Evolutionary conservation across 305 asterid species (phyloP).

Genomic region (Fraxinus xanthoxyloides): DNA sequence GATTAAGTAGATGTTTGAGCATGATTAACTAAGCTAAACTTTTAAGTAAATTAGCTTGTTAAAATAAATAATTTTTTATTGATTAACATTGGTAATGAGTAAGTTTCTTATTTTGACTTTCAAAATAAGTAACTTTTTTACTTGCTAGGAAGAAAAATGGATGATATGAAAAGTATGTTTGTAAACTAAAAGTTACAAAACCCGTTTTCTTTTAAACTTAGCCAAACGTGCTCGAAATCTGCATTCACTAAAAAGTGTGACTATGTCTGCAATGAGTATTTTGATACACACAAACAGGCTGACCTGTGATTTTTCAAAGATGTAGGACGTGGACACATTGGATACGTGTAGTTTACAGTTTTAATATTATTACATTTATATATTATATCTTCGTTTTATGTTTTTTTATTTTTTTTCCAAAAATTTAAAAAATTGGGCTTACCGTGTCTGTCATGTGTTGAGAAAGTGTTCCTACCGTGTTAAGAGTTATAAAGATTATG

Average conservation of each 20-base stretch:
- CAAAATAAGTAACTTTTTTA: neutral
- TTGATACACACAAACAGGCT: neutral
- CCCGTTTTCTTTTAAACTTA: neutral
- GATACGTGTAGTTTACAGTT: neutral
- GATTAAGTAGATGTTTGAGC: neutral
- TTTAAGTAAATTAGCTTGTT: neutral
- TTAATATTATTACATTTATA: too few relatives aligned
- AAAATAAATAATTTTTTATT: neutral
- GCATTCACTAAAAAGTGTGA: neutral
- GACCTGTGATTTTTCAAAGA: neutral
- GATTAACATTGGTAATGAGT: neutral
- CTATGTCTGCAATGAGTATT: neutral
- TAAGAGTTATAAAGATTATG: neutral
- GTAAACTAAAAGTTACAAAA: neutral
- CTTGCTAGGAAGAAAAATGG: neutral
- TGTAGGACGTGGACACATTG: neutral
- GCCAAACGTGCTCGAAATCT: neutral
- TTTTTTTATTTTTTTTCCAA: neutral
- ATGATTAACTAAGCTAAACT: neutral
- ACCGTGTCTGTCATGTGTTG: neutral
- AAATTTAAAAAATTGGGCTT: neutral
- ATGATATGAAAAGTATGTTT: neutral
- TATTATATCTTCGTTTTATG: neutral
- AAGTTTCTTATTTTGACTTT: neutral
- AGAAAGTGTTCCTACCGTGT: neutral